A percentile compares a stretch with the other conserved stretches of the same genome.
phyloP scores from a whole-genome alignment of 2,329 filamentous ascomycete species.

The Tolypocladium guangdongense region DNA sequence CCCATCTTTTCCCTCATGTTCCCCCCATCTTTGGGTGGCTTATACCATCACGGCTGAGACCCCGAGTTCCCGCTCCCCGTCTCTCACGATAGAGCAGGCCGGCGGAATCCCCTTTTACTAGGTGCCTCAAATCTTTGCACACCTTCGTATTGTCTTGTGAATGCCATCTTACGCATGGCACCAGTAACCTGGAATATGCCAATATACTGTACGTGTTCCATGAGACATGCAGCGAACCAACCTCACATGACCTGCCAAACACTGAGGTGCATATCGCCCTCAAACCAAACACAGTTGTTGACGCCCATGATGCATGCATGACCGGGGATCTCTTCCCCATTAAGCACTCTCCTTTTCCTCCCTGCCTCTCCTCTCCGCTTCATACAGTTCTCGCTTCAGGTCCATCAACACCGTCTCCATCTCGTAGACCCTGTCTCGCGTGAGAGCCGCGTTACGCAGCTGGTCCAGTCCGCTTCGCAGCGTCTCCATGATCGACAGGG shows the following conservation, averaged over 20 bases:
- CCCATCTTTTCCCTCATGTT: not conserved
- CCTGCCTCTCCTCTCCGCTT: constrained; percentile 51
- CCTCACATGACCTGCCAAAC: not conserved
- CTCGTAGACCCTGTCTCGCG: constrained; percentile 53
- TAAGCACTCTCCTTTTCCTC: constrained; percentile 1
- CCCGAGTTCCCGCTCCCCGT: not conserved
- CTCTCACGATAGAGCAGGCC: too few species aligned
- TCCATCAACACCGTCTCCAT: constrained; percentile 74
- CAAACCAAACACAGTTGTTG: not conserved
- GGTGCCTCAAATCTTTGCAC: not conserved
- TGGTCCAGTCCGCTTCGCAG: constrained; percentile 37
- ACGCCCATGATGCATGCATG: not conserved
- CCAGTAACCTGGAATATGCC: not conserved
- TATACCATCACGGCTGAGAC: too few species aligned
- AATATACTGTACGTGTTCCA: not conserved
- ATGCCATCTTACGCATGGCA: not conserved
- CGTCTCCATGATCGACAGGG: constrained; percentile 17
- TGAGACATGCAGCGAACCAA: not conserved
- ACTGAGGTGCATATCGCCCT: not conserved
- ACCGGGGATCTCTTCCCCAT: not conserved
- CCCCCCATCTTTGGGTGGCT: not conserved
- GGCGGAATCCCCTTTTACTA: rapidly evolving
- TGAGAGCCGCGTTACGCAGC: constrained; percentile 48
- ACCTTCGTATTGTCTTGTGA: not conserved
- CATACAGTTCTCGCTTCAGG: constrained; percentile 62